Evolutionary conservation across 805 yeast genomes (phyloP), one percentile per base, ranked within the genome.

Genomic region (Naumovozyma castellii): DNA sequence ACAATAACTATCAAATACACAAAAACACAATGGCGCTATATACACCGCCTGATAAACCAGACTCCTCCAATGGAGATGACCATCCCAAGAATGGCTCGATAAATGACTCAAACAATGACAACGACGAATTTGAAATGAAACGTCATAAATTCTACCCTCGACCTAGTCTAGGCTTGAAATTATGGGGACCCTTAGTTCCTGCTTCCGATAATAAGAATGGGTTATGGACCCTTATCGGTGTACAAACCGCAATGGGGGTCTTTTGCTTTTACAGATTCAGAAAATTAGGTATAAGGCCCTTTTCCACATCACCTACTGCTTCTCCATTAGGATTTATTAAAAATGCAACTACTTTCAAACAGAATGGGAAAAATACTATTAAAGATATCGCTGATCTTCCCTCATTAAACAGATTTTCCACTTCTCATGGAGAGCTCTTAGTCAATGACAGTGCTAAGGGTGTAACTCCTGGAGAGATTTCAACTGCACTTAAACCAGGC

Each of bases 181-280:
- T 77, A 27, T 77, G 84, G 79, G 84, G 87, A 1, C 86, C 86
- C 0, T 54, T 81, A 17, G 80, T 77, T 1, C 90, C 90, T 2
- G 83, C 87, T 1, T 70, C 81, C 6, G 88, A 81, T 46, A 75
- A 78, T 53, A 54, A 62, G 25, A 57, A 66, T 2, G 84, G 82
- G 1, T 53, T 80, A 1, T 72, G 71, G 49, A 50, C 73, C 0
- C 54, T 78, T 37, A 66, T 77, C 2, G 75, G 73, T 0, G 42
- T 72, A 2, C 88, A 81, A 52, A 56, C 76, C 17, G 58, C 65
- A 1, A 39, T 70, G n/a, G 84, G 83, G 3, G 35, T 68, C 4
- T 38, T 51, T 20, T 53, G 51, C 42, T 37, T 59, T 33, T 38
- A 46, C 25, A 41, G 55, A 17, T 49, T 51, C 29, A 45, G 52